Evolutionary conservation across 305 asterid species (phyloP).

Genomic region (Ajuga reptans): DNA sequence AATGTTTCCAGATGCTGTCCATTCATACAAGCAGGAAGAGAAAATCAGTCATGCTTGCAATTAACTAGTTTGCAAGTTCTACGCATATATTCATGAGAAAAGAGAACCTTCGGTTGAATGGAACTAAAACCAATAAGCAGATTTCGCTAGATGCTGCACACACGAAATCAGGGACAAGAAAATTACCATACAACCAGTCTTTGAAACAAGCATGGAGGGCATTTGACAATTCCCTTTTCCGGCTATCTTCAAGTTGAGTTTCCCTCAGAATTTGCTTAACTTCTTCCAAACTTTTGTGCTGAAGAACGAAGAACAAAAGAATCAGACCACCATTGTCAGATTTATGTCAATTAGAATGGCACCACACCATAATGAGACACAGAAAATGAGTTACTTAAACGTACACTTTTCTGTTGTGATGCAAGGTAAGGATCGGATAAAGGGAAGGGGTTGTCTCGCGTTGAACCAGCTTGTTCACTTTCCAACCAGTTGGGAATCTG

Average conservation of each 20-base stretch:
- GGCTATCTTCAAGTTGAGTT: constrained; percentile 66
- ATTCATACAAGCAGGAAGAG: constrained; percentile 15
- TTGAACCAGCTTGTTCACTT: constrained; percentile 57
- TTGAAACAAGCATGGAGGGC: constrained; percentile 80
- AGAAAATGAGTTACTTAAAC: constrained; percentile 24
- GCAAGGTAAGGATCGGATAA: constrained; percentile 73
- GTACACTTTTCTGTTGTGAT: constrained; percentile 73
- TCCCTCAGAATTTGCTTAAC: constrained; percentile 69
- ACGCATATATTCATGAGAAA: background rate
- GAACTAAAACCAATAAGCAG: background rate
- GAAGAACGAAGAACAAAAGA: constrained; percentile 24
- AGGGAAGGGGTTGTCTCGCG: constrained; percentile 72
- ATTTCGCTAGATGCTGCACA: background rate
- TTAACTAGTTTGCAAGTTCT: background rate
- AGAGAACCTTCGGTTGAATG: background rate
- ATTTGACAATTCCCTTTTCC: constrained; percentile 71
- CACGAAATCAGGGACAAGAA: background rate
- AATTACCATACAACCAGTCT: constrained; percentile 88
- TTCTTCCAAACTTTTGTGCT: constrained; percentile 67
- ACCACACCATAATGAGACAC: constrained; percentile 10
- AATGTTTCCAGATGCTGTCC: constrained; percentile 89
- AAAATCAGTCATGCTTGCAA: background rate
- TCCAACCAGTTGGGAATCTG: constrained; percentile 80
- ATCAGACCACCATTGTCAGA: constrained; percentile 5
- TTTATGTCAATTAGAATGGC: background rate